Evolutionary conservation across 352 stramenopile species (phyloP).

Genomic region (Phytophthora meadii): DNA sequence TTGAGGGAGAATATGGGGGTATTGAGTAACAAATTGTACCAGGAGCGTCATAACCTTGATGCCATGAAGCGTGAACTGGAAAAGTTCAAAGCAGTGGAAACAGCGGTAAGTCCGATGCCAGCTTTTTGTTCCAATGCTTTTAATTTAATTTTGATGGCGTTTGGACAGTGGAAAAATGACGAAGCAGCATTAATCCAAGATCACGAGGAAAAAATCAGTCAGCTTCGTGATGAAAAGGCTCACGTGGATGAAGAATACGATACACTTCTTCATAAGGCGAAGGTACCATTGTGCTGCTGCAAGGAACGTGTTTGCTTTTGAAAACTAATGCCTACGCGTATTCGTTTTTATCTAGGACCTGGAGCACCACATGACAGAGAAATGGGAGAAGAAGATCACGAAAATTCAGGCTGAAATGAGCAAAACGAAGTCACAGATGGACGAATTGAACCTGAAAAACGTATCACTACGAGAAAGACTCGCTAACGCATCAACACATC

Average conservation of each 20-base stretch:
- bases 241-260: conserved; percentile 59
- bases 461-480: conserved; percentile 76
- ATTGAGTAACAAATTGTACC: conserved; percentile 55
- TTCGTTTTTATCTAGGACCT: conserved; percentile 44
- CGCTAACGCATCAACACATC: conserved; percentile 56
- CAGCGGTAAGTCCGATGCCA: conserved; percentile 46
- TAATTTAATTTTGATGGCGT: background rate
- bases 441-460: conserved; percentile 85
- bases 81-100: conserved; percentile 65
- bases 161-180: conserved; percentile 65
- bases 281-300: conserved; percentile 35
- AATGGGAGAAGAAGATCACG: conserved; percentile 79
- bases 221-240: conserved; percentile 71
- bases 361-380: conserved; percentile 69
- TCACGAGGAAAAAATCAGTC: conserved; percentile 62
- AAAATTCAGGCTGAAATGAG: conserved; percentile 73
- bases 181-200: conserved; percentile 58
- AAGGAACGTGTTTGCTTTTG: background rate
- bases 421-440: conserved; percentile 73
- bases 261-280: conserved; percentile 63
- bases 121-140: background rate
- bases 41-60: conserved; percentile 50
- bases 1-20: conserved; percentile 48
- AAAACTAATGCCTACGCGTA: too few relatives aligned
- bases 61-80: conserved; percentile 63